Base-by-base conservation (phyloP, 148 eudicot genomes). In the Rhododendron henanense region DNA sequence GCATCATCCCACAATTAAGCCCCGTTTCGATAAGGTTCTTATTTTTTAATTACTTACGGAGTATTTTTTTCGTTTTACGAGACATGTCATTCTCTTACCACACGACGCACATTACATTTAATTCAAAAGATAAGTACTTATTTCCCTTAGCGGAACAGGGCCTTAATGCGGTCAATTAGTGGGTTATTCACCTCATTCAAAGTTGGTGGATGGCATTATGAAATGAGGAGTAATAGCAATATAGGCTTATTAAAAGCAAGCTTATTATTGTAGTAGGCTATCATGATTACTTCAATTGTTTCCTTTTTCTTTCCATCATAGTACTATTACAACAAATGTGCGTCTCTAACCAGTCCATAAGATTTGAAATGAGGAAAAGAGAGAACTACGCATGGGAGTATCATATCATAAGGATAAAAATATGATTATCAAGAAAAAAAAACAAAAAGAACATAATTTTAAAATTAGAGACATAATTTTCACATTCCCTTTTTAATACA, bases 141-240 rank as follows among this genome's bases (percentile, higher is more conserved):
- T 5, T 41, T 41, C 6, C 0, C 0, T 41, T 6, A 5, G 1
- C 45, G 0, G 6, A 41, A 41, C 0, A 1, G 7, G 1, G 8
- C 78, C 19, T 5, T 8, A 14, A 1, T 39, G 23, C 15, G 44
- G 44, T 73, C 5, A 37, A 13, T 75, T 18, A 1, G n/a, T 75
- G 44, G 8, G 1, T 55, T 15, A 63, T 65, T 65, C 14, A 8
- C 48, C n/a, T 37, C 47, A 14, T 75, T 75, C 48, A 75, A 19
- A 6, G 10, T 39, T 39, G 23, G 79, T 75, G 79, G 45, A 35
- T 2, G 19, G 19, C 47, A 39, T 76, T 76, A 35, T 76, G 47
- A 15, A 35, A 39, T 76, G 7, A 33, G 77, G 77, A 73, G 16
- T 73, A 73, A 71, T 31, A 11, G 39, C 44, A 73, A 73, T 0